A percentile compares a stretch with the other conserved stretches of the same genome.
Conservation (phyloP, 2,329 filamentous ascomycete species). For the Thielaviopsis punctulata region DNA sequence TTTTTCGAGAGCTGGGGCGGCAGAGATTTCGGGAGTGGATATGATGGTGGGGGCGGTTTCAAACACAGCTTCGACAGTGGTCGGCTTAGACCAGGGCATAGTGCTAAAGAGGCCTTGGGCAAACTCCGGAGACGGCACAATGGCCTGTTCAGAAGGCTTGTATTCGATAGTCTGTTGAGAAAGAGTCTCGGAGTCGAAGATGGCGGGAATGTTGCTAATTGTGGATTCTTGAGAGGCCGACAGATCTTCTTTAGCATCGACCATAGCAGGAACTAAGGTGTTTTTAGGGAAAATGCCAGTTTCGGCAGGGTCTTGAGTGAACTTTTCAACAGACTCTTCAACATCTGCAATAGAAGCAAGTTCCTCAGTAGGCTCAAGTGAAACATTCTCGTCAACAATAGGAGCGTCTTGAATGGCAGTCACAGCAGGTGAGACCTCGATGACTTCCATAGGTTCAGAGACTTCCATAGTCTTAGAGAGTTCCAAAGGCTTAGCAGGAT, state of each 20-base stretch:
- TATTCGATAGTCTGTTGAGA: neutral
- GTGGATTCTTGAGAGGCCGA: neutral
- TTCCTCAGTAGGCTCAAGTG: neutral
- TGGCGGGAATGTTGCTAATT: neutral
- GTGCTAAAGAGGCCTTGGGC: conserved; percentile 2
- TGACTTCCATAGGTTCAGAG: neutral
- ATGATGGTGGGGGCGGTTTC: too few species aligned
- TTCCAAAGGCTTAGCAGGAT: neutral
- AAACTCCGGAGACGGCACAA: conserved; percentile 4
- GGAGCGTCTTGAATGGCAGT: neutral
- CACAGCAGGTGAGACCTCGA: neutral
- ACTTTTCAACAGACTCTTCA: neutral
- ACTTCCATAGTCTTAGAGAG: neutral
- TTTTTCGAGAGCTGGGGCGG: neutral
- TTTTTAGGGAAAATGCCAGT: too few species aligned
- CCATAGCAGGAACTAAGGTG: too few species aligned
- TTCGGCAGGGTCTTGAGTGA: neutral
- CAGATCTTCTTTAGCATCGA: neutral
- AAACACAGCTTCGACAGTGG: neutral
- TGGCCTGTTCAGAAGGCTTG: neutral
- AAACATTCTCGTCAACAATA: neutral
- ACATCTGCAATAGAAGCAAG: neutral
- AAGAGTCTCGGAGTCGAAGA: neutral
- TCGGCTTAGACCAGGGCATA: conserved; percentile 3
- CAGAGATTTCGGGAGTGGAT: neutral